Evolutionary conservation across 2,329 filamentous ascomycete species (phyloP).

Genomic region (Amylocarpus encephaloides): DNA sequence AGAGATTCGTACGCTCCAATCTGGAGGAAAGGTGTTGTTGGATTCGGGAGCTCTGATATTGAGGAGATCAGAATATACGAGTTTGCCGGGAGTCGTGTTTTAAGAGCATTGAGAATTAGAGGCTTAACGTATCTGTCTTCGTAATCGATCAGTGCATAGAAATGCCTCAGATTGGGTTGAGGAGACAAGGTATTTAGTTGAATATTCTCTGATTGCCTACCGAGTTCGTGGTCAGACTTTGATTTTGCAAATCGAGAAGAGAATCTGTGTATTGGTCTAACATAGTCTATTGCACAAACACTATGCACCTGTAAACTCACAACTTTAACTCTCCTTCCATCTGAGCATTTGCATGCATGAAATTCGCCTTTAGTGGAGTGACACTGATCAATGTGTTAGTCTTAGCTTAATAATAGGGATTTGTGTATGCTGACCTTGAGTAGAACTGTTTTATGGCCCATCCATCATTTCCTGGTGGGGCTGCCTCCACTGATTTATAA

Average conservation of each 20-base stretch:
- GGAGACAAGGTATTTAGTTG: slow-evolving; percentile 17
- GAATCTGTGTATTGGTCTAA: slow-evolving; percentile 28
- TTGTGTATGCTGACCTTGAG: slow-evolving; percentile 58
- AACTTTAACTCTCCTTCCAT: slow-evolving; percentile 70
- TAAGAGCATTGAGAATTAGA: slow-evolving; percentile 68
- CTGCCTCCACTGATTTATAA: slow-evolving; percentile 76
- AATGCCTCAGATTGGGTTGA: slow-evolving; percentile 27
- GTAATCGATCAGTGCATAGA: slow-evolving; percentile 75
- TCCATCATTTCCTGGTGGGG: slow-evolving; percentile 78
- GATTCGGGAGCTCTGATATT: slow-evolving; percentile 30
- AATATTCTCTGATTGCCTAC: slow-evolving; percentile 13
- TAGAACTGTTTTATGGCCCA: slow-evolving; percentile 85
- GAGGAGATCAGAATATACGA: slow-evolving; percentile 50
- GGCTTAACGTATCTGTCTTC: slow-evolving; percentile 87
- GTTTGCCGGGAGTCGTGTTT: slow-evolving; percentile 49
- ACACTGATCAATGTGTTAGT: slow-evolving; percentile 48
- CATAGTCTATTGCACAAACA: slow-evolving; percentile 27
- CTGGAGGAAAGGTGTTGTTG: slow-evolving; percentile 47
- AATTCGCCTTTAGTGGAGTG: slow-evolving; percentile 87
- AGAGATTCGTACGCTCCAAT: slow-evolving; percentile 82
- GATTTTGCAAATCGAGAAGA: slow-evolving; percentile 1
- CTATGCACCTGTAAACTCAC: slow-evolving; percentile 58
- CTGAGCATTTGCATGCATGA: slow-evolving; percentile 66
- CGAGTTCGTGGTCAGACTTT: slow-evolving; percentile 21
- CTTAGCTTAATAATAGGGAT: too few species aligned